Evolutionary conservation across 257 asterid genomes (phyloP).

Genomic region (Osmanthus fragrans): DNA sequence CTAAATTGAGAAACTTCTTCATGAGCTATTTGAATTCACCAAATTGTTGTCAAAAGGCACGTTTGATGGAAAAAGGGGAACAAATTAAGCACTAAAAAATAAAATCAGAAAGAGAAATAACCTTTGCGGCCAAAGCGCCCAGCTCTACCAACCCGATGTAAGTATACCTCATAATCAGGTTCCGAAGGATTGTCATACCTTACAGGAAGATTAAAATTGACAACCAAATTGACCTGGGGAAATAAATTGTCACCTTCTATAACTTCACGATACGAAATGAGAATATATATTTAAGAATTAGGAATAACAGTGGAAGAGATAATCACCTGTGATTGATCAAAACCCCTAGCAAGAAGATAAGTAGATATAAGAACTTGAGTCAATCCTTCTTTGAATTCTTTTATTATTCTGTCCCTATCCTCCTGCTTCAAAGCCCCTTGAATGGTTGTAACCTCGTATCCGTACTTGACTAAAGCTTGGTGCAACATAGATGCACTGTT

Average conservation of each 20-base stretch:
- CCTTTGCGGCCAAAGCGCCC: slow-evolving; percentile 99
- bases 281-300: neutral
- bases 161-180: slow-evolving; percentile 86
- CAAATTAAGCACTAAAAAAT: neutral
- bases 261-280: slow-evolving; percentile 5
- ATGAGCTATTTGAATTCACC: neutral
- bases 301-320: neutral
- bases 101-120: slow-evolving; percentile 21
- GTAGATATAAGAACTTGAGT: slow-evolving; percentile 93
- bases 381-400: slow-evolving; percentile 85
- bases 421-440: slow-evolving; percentile 79
- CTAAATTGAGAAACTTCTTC: neutral
- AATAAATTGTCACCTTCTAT: slow-evolving; percentile 2
- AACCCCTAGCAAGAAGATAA: slow-evolving; percentile 91
- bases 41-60: neutral
- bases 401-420: slow-evolving; percentile 70
- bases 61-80: neutral
- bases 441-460: slow-evolving; percentile 90
- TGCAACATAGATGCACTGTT: slow-evolving; percentile 57
- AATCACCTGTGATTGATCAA: slow-evolving; percentile 84
- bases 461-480: slow-evolving; percentile 48
- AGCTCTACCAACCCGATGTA: slow-evolving; percentile 97
- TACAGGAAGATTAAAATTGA: slow-evolving; percentile 83
- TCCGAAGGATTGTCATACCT: slow-evolving; percentile 40
- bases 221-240: slow-evolving; percentile 88